Evolutionary conservation across 768 basidiomycete genomes (phyloP).

Genomic region (Mycena galopus): DNA sequence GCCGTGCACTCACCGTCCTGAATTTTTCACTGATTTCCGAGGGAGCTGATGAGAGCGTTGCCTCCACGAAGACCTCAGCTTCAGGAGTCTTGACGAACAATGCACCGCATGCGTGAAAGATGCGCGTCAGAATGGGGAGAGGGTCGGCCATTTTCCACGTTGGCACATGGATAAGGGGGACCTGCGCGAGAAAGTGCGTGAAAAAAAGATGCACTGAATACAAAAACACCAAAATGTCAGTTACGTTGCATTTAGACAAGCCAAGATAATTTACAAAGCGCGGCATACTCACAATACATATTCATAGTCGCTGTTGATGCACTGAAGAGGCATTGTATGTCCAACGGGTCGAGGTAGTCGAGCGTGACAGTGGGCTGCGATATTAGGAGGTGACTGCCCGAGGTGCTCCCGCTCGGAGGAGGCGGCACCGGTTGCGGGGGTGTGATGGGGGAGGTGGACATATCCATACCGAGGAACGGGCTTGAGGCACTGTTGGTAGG

Average conservation of each 20-base stretch:
- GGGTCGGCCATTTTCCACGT: constrained; percentile 65
- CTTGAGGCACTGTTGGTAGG: too few relatives aligned
- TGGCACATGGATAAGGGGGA: constrained; percentile 66
- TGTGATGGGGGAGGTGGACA: constrained; percentile 4
- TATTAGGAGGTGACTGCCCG: background rate
- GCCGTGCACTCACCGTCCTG: constrained; percentile 56
- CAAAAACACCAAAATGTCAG: background rate
- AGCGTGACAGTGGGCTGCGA: background rate
- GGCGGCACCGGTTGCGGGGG: background rate
- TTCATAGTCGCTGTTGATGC: background rate
- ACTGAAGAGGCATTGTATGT: background rate
- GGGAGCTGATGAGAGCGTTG: constrained; percentile 56
- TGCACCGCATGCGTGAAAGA: constrained; percentile 74
- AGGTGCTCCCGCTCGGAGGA: background rate
- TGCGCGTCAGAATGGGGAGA: constrained; percentile 62
- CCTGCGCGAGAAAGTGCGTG: constrained; percentile 64
- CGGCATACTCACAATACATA: background rate
- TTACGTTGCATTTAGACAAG: background rate
- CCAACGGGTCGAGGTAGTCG: background rate
- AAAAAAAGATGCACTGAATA: constrained; percentile 67
- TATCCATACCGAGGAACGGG: too few relatives aligned
- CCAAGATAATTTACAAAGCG: too few relatives aligned
- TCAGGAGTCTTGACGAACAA: constrained; percentile 65
- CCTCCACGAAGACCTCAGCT: constrained; percentile 62
- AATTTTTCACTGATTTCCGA: constrained; percentile 66